Conservation (phyloP, 345 rosid species). For the Excoecaria agallocha region DNA sequence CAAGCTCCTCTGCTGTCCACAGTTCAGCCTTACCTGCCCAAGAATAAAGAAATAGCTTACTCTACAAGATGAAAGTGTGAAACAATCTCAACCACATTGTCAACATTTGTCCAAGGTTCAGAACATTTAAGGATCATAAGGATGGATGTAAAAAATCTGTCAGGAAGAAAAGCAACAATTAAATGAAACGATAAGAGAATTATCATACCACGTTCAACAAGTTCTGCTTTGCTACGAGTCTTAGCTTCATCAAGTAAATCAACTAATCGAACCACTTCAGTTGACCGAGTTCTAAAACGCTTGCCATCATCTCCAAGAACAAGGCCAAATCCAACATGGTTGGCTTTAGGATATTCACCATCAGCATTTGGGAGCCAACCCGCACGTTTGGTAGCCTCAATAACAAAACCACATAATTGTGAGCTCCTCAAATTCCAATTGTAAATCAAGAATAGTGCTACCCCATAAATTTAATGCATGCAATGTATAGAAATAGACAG, state of each 20-base stretch:
- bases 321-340: conserved; percentile 93
- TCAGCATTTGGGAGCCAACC: conserved; percentile 79
- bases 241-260: conserved; percentile 98
- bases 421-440: conserved; percentile 5
- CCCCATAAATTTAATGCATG: background rate
- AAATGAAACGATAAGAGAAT: conserved; percentile 10
- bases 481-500: background rate
- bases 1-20: conserved; percentile 85
- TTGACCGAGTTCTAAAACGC: conserved; percentile 75
- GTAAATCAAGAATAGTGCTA: background rate
- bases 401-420: conserved; percentile 19
- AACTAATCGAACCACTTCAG: conserved; percentile 89
- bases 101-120: background rate
- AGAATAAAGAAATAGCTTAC: background rate
- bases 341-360: conserved; percentile 55
- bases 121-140: background rate
- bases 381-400: conserved; percentile 84
- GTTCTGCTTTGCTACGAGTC: conserved; percentile 67
- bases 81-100: background rate
- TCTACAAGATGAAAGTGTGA: background rate
- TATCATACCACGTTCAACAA: conserved; percentile 75
- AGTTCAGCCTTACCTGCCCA: conserved; percentile 74
- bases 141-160: background rate
- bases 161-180: conserved; percentile 1
- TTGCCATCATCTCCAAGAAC: conserved; percentile 95